Evolutionary conservation across 140 eudicot genomes (phyloP).

Genomic region (Erigeron philadelphicus): DNA sequence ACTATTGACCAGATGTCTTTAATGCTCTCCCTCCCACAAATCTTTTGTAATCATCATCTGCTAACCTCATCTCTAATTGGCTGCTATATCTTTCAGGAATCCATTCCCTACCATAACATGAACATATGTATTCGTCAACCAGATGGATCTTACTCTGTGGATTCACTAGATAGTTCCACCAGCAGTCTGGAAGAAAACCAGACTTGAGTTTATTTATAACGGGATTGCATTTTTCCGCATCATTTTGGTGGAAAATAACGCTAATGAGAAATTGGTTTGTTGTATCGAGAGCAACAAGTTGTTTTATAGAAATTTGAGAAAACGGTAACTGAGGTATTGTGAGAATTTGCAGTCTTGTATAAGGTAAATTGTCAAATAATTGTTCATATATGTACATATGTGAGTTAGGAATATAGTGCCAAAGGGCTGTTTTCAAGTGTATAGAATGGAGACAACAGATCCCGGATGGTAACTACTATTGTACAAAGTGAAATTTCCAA

Average conservation of each 20-base stretch:
- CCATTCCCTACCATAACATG: conserved; percentile 59
- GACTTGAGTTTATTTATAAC: conserved; percentile 8
- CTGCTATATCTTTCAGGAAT: conserved; percentile 42
- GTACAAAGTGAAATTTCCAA: conserved; percentile 4
- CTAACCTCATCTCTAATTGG: conserved; percentile 10
- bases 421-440: conserved; percentile 57
- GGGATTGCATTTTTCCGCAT: conserved; percentile 17
- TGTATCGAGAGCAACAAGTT: conserved; percentile 22
- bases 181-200: conserved; percentile 43
- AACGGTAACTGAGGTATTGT: conserved; percentile 19
- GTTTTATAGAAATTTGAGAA: conserved; percentile 17
- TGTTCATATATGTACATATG: conserved; percentile 28
- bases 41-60: conserved; percentile 6
- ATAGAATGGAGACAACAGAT: conserved; percentile 38
- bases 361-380: background rate
- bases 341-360: conserved; percentile 16
- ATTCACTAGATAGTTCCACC: conserved; percentile 57
- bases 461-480: conserved; percentile 21
- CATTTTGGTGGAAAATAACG: conserved; percentile 14
- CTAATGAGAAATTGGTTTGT: conserved; percentile 24
- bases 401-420: conserved; percentile 14
- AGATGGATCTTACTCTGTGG: conserved; percentile 73
- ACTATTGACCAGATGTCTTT: conserved; percentile 1
- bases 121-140: conserved; percentile 81
- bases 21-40: background rate